Conservation (phyloP, 78 protist species). For the Tieghemostelium lacteum region DNA sequence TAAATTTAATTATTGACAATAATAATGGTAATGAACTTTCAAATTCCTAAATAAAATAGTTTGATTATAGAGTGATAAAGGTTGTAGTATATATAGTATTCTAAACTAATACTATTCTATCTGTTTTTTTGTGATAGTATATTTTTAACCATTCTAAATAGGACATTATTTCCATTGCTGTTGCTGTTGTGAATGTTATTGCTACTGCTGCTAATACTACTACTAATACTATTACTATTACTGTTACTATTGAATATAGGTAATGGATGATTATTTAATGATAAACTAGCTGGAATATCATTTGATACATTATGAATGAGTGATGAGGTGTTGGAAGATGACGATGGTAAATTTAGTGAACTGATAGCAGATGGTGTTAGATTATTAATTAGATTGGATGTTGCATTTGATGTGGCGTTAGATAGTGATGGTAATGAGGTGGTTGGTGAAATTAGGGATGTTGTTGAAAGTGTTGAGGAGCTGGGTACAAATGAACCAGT, state of each 20-base stretch:
- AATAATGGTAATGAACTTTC: too few species aligned
- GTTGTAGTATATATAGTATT: too few species aligned
- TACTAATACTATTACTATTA: neutral
- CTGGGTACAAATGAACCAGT: neutral
- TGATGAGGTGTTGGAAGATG: neutral
- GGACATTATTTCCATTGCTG: neutral
- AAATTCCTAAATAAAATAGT: too few species aligned
- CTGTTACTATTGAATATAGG: neutral
- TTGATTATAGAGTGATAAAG: too few species aligned
- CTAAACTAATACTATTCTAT: too few species aligned
- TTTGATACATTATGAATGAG: neutral
- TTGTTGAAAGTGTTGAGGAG: neutral
- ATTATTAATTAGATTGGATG: conserved; percentile 9
- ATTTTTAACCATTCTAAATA: neutral
- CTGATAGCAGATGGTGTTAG: conserved; percentile 26
- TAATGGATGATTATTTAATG: neutral
- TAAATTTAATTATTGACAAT: neutral
- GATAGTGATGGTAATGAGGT: neutral
- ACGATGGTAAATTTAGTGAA: conserved; percentile 13
- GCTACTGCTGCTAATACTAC: neutral
- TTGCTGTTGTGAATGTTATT: neutral
- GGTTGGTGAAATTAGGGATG: neutral
- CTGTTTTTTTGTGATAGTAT: neutral
- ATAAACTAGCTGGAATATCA: neutral
- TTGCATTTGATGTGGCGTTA: neutral